Conservation (phyloP, 805 yeast species). For the Wickerhamomyces pijperi region DNA sequence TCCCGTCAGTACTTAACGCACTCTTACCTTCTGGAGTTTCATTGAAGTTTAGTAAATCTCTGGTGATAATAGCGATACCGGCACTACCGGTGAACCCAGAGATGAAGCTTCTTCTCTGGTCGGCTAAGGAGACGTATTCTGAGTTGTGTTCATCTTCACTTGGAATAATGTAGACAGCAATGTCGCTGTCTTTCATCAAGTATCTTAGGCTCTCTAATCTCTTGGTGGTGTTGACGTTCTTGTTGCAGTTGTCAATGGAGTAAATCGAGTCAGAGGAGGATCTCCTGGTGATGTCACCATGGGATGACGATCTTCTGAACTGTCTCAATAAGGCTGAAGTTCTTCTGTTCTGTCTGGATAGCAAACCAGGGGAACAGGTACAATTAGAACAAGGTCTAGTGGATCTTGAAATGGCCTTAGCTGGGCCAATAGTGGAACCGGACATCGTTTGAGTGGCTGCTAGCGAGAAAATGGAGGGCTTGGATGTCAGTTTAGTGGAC, state of each 20-base stretch:
- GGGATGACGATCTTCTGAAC: conserved; percentile 20
- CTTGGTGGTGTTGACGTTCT: conserved; percentile 42
- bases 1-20: conserved; percentile 83
- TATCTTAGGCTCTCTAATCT: conserved; percentile 52
- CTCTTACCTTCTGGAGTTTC: conserved; percentile 50
- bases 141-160: conserved; percentile 92
- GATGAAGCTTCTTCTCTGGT: conserved; percentile 73
- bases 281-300: conserved; percentile 14
- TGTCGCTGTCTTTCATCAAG: conserved; percentile 48
- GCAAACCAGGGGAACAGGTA: conserved; percentile 75
- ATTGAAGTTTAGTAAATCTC: conserved; percentile 28
- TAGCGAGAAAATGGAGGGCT: conserved; percentile 33
- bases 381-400: conserved; percentile 57
- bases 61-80: conserved; percentile 79
- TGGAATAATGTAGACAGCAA: conserved; percentile 70
- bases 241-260: conserved; percentile 28
- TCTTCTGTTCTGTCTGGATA: conserved; percentile 56
- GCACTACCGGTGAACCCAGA: conserved; percentile 91
- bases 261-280: conserved; percentile 24
- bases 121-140: conserved; percentile 76
- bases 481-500: conserved; percentile 23
- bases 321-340: conserved; percentile 41
- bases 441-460: conserved; percentile 18
- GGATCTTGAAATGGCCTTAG: conserved; percentile 16
- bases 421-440: conserved; percentile 2